Conservation (phyloP, 148 eudicot species). For the Cornus florida region DNA sequence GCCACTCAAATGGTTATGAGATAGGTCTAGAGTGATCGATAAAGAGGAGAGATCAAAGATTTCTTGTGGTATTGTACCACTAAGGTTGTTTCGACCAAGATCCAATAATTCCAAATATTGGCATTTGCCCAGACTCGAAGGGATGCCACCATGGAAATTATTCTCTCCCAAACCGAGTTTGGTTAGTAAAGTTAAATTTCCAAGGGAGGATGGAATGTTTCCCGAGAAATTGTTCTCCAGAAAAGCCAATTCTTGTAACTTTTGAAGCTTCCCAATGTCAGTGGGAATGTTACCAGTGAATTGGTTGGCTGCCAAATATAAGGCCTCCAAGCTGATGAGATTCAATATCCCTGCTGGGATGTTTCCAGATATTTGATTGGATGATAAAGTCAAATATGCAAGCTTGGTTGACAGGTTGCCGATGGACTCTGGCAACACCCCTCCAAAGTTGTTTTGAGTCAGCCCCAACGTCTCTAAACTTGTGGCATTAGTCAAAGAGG, state of each 20-base stretch:
- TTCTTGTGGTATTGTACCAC: not conserved
- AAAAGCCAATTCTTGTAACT: not conserved
- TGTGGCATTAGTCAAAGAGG: not conserved
- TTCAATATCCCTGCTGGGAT: not conserved
- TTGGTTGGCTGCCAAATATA: not conserved
- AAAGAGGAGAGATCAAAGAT: not conserved
- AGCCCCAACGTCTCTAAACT: not conserved
- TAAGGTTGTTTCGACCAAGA: not conserved
- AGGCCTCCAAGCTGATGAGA: too few relatives aligned
- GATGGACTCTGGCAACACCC: not conserved
- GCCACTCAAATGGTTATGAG: not conserved
- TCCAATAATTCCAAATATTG: not conserved
- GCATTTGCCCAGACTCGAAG: not conserved
- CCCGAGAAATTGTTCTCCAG: not conserved
- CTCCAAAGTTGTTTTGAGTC: not conserved
- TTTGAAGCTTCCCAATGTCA: not conserved
- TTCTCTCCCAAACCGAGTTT: not conserved
- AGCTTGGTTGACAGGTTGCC: not conserved
- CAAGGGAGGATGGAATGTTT: not conserved
- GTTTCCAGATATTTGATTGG: not conserved
- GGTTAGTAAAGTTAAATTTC: not conserved
- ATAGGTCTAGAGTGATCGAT: not conserved
- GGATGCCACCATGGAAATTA: not conserved
- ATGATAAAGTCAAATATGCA: not conserved
- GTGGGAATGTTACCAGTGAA: not conserved